Conservation (phyloP, 208 protist species). For the Leishmania mexicana region DNA sequence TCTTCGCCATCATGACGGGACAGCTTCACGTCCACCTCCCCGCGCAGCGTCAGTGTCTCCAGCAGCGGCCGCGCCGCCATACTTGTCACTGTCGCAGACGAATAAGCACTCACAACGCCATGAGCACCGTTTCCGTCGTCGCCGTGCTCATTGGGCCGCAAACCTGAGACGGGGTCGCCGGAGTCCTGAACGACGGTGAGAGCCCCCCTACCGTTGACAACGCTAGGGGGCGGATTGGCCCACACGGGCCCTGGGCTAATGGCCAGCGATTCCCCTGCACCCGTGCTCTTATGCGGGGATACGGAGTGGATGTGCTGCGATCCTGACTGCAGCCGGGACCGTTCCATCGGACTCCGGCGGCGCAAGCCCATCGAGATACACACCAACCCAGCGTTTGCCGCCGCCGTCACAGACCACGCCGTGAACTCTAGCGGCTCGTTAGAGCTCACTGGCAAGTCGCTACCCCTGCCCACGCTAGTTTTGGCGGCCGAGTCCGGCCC, state of each 20-base stretch:
- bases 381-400: conserved; percentile 42
- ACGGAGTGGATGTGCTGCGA: background rate
- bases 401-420: conserved; percentile 55
- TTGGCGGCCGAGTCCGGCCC: background rate
- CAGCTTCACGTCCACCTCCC: conserved; percentile 24
- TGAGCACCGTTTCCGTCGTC: background rate
- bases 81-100: background rate
- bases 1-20: conserved; percentile 20
- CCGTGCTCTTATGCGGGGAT: background rate
- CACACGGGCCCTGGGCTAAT: background rate
- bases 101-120: background rate
- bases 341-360: conserved; percentile 23
- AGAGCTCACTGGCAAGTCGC: background rate
- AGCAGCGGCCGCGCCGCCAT: conserved; percentile 11
- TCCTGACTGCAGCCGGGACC: background rate
- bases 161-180: conserved; percentile 4
- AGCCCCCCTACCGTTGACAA: background rate
- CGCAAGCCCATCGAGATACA: conserved; percentile 58
- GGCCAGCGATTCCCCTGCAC: background rate
- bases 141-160: background rate
- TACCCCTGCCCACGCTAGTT: background rate
- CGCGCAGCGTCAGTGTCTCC: conserved; percentile 27
- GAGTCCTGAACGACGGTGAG: background rate
- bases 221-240: background rate
- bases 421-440: conserved; percentile 26